Conservation (phyloP, 2,329 filamentous ascomycete genomes). For the Mycosphaerelloides madeirae region DNA sequence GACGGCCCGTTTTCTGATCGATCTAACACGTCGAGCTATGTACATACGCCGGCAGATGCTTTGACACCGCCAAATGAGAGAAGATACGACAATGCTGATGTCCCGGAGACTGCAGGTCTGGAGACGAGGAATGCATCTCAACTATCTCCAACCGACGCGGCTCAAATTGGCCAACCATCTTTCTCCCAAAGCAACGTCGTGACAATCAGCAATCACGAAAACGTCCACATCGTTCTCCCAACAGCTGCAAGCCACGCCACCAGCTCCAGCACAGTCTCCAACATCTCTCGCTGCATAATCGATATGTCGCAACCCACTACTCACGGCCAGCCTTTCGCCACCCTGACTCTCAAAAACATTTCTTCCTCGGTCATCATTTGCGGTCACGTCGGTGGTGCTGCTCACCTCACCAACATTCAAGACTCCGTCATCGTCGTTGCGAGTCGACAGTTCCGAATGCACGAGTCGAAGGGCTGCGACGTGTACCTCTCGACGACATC, state of each 20-base stretch:
- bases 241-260: slow-evolving; percentile 65
- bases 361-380: slow-evolving; percentile 67
- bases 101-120: slow-evolving; percentile 41
- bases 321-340: slow-evolving; percentile 55
- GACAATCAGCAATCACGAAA: slow-evolving; percentile 58
- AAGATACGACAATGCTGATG: slow-evolving; percentile 8
- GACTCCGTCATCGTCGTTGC: slow-evolving; percentile 73
- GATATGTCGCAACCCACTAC: slow-evolving; percentile 69
- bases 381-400: slow-evolving; percentile 71
- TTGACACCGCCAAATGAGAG: slow-evolving; percentile 22
- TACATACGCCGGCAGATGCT: slow-evolving; percentile 32
- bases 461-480: slow-evolving; percentile 74
- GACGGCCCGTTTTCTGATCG: slow-evolving; percentile 39
- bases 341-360: slow-evolving; percentile 65
- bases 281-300: slow-evolving; percentile 66
- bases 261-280: slow-evolving; percentile 67
- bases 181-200: slow-evolving; percentile 55
- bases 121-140: slow-evolving; percentile 41
- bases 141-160: slow-evolving; percentile 39
- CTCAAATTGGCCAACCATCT: slow-evolving; percentile 46
- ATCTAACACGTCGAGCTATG: slow-evolving; percentile 39
- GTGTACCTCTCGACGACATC: slow-evolving; percentile 79
- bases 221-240: slow-evolving; percentile 73
- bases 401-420: slow-evolving; percentile 72
- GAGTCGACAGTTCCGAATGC: slow-evolving; percentile 87